Evolutionary conservation across 768 basidiomycete genomes (phyloP).

Genomic region (Fomitopsis serialis): DNA sequence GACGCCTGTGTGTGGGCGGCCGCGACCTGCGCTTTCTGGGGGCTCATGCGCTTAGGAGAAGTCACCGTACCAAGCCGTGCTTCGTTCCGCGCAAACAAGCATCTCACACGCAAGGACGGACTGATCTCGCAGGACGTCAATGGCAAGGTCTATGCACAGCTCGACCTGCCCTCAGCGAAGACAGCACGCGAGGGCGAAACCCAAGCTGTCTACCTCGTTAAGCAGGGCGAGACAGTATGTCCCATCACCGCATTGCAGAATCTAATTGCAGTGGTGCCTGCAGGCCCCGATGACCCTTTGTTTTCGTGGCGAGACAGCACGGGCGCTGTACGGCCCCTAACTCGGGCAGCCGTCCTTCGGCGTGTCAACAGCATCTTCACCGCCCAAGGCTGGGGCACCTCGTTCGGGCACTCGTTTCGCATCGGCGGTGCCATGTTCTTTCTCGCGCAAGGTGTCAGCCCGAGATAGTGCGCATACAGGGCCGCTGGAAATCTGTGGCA

Average conservation of each 20-base stretch:
- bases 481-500: slow-evolving; percentile 34
- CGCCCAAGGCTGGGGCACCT: slow-evolving; percentile 22
- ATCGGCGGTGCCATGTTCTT: slow-evolving; percentile 37
- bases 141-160: slow-evolving; percentile 21
- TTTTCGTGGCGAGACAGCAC: slow-evolving; percentile 30
- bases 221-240: slow-evolving; percentile 22
- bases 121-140: slow-evolving; percentile 20
- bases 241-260: slow-evolving; percentile 28
- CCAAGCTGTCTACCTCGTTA: slow-evolving; percentile 24
- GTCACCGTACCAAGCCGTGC: slow-evolving; percentile 20
- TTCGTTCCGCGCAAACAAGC: slow-evolving; percentile 15
- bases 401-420: slow-evolving; percentile 38
- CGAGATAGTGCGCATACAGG: slow-evolving; percentile 29
- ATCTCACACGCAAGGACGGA: slow-evolving; percentile 22
- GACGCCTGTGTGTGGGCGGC: slow-evolving; percentile 37
- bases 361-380: slow-evolving; percentile 27
- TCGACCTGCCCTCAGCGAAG: slow-evolving; percentile 32
- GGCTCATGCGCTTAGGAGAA: slow-evolving; percentile 34
- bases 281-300: slow-evolving; percentile 23
- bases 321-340: slow-evolving; percentile 26
- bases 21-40: slow-evolving; percentile 33
- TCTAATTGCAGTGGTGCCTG: slow-evolving; percentile 22
- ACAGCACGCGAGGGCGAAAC: slow-evolving; percentile 28
- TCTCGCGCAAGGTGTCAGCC: slow-evolving; percentile 26
- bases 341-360: slow-evolving; percentile 19